Conservation (phyloP, 352 stramenopile genomes). For the Phytopythium aichiense region DNA sequence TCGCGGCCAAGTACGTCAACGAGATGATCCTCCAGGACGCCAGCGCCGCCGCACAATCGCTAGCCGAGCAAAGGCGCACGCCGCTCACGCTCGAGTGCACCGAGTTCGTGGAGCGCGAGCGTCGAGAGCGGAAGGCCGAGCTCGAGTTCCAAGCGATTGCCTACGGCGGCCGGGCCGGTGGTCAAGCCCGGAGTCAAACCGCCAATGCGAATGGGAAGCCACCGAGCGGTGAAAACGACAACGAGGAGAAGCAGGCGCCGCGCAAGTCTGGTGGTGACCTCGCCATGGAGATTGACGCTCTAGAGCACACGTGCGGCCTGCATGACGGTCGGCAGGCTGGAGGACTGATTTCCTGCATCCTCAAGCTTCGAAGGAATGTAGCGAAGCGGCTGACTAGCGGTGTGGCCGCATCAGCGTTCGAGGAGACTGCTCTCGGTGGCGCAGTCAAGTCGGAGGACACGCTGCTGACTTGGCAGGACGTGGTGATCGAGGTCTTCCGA, state of each 20-base stretch:
- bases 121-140: constrained; percentile 68
- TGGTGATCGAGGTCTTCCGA: constrained; percentile 40
- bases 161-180: constrained; percentile 39
- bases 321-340: neutral
- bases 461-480: constrained; percentile 35
- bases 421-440: neutral
- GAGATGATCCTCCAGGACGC: constrained; percentile 87
- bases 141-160: constrained; percentile 82
- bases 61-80: constrained; percentile 56
- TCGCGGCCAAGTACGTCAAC: constrained; percentile 87
- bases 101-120: constrained; percentile 75
- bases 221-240: constrained; percentile 19
- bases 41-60: constrained; percentile 59
- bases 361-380: neutral
- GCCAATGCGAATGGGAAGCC: constrained; percentile 13
- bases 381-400: neutral
- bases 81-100: constrained; percentile 73
- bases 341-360: neutral
- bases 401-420: neutral
- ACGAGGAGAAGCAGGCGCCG: constrained; percentile 13
- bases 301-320: constrained; percentile 23
- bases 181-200: constrained; percentile 11
- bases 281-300: constrained; percentile 63
- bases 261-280: constrained; percentile 45
- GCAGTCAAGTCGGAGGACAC: constrained; percentile 19